A percentile compares a stretch with the other conserved stretches of the same genome.
phyloP scores from a whole-genome alignment of 352 stramenopile species.

The Salisapilia sapeloensis region DNA sequence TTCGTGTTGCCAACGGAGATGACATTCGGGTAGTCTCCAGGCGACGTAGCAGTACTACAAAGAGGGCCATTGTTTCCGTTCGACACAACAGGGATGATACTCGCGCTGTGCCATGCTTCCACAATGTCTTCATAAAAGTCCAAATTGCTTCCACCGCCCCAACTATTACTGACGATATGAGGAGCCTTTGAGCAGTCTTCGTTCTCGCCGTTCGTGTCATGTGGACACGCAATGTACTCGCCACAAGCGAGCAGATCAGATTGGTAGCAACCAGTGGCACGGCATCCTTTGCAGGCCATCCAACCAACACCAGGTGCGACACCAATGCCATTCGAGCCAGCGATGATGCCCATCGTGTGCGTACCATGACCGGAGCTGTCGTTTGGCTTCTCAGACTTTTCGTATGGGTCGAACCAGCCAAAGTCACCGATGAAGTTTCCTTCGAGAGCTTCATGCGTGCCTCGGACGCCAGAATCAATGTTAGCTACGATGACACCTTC shows the following conservation, averaged over 20 bases:
- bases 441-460: conserved; percentile 13
- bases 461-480: conserved; percentile 25
- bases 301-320: conserved; percentile 16
- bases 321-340: conserved; percentile 10
- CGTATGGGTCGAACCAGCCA: conserved; percentile 33
- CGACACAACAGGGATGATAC: conserved; percentile 34
- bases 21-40: conserved; percentile 12
- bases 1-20: conserved; percentile 33
- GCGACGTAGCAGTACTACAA: conserved; percentile 17
- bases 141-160: conserved; percentile 20
- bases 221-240: conserved; percentile 26
- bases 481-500: conserved; percentile 17
- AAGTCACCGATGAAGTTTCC: conserved; percentile 14
- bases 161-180: conserved; percentile 52
- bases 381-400: conserved; percentile 9
- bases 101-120: conserved; percentile 26
- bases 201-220: conserved; percentile 5
- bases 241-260: conserved; percentile 17
- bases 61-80: conserved; percentile 22
- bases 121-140: conserved; percentile 19
- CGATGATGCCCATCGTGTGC: conserved; percentile 13
- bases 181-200: conserved; percentile 20
- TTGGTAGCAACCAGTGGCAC: conserved; percentile 15
- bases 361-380: conserved; percentile 21
- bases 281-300: conserved; percentile 19